Percentiles rank a stretch among this genome's conserved stretches.
These are phyloP conservation scores for Gossypium trilobum DNA, from an alignment of 441 rosid genomes.

Conservation along the genomic window DNA sequence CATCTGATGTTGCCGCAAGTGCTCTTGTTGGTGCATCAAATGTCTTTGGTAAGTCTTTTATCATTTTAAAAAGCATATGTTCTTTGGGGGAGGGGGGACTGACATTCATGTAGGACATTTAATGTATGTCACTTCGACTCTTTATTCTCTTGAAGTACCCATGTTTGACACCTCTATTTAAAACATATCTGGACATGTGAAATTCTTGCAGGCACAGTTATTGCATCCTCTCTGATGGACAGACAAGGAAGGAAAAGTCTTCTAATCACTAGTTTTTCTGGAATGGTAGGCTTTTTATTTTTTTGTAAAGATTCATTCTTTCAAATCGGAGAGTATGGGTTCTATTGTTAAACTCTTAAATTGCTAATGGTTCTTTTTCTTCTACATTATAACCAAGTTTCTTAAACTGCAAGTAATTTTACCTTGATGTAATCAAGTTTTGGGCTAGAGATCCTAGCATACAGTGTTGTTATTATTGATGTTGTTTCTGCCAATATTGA, in stretches of 20 bases:
- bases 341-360: not conserved
- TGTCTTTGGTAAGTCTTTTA: conserved; percentile 56
- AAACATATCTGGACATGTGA: not conserved
- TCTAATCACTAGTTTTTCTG: conserved; percentile 70
- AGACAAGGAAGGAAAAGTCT: conserved; percentile 92
- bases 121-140: not conserved
- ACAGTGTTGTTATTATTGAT: not conserved
- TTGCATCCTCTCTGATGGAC: conserved; percentile 97
- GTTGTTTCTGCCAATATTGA: not conserved
- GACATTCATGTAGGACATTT: not conserved
- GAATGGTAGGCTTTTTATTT: conserved; percentile 51
- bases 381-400: no score
- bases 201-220: conserved; percentile 61
- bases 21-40: conserved; percentile 97
- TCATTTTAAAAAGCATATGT: not conserved
- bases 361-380: no score
- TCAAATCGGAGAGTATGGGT: not conserved
- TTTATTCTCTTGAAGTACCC: not conserved
- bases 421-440: no score
- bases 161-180: not conserved
- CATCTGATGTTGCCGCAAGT: conserved; percentile 96
- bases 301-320: not conserved
- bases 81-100: not conserved
- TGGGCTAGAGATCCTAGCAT: no score
- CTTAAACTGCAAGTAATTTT: no score